Base-by-base conservation (phyloP, 768 basidiomycete species). In the Mycena capillaripes region DNA sequence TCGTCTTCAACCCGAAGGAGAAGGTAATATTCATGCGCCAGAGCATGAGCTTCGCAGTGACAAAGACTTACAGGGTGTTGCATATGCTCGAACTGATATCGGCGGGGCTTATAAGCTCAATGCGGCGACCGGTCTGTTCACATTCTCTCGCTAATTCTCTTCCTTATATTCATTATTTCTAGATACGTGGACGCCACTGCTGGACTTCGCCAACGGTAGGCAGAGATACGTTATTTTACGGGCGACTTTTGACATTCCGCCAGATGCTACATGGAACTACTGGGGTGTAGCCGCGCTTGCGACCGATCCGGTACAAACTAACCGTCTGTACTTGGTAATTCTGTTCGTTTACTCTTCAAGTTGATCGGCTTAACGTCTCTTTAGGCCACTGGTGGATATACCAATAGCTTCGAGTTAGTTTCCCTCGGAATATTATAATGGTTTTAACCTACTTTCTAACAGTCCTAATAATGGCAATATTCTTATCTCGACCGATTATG, bases 71-170 rank as follows among this genome's bases (percentile, higher is more conserved):
- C 59, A 89, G 85, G 91, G 90, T 36, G 79, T 91, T 14, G 90
- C 88, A 3, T 92, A 89, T 78, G 90, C 89, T n/a, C 88, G 91
- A 27, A 91, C 90, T 11, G 91, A 92, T 78, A 91, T 92, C 42
- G 90, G 91, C 64, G 91, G 90, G 30, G 90, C 88, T 25, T 91
- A 92, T 79, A 89, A 84, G 75, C 80, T 92, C 76, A 91, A 92
- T 76, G 46, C 88, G 2, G 88, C 90, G 74, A 66, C 10, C 19
- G 63, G 71, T 67, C 27, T 32, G 65, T 57, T 34, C 23, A 7
- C 30, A 3, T 29, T 3, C 30, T 3, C 9, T 27, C 16, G 4
- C 14, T 34, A 0, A 21, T n/a, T 40, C 14, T 34, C 3, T 62
- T 38, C 16, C 58, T 48, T 17, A 66, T 8, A 12, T 61, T 30